phyloP scores from a whole-genome alignment of 345 rosid species.

The Populus euphratica region DNA sequence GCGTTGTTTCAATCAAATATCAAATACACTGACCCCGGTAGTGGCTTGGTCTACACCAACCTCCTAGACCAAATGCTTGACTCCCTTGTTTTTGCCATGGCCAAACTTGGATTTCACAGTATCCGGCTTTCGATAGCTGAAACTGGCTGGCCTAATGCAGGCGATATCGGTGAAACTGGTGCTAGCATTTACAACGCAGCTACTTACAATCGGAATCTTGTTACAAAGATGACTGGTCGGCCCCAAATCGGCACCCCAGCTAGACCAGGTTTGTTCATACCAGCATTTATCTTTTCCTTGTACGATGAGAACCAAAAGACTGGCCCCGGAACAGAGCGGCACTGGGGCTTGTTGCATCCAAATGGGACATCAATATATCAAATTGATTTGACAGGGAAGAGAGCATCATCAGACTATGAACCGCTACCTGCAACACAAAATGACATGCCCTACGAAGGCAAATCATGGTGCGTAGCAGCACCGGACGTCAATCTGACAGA shows the following conservation, averaged over 20 bases:
- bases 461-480: conserved; percentile 62
- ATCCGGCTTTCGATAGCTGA: conserved; percentile 56
- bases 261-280: conserved; percentile 50
- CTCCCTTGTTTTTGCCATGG: conserved; percentile 52
- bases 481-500: conserved; percentile 35
- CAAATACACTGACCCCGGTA: conserved; percentile 52
- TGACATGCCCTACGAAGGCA: conserved; percentile 49
- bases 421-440: conserved; percentile 46
- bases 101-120: conserved; percentile 50
- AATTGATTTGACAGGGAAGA: conserved; percentile 52
- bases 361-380: conserved; percentile 48
- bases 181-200: conserved; percentile 71
- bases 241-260: conserved; percentile 71
- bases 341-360: conserved; percentile 60
- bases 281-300: conserved; percentile 60
- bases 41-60: conserved; percentile 52
- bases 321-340: conserved; percentile 76
- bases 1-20: conserved; percentile 46
- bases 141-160: conserved; percentile 82
- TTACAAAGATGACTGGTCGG: conserved; percentile 40
- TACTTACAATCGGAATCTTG: conserved; percentile 64
- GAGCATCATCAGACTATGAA: conserved; percentile 17
- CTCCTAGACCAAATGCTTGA: conserved; percentile 84
- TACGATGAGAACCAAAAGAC: conserved; percentile 62
- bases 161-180: conserved; percentile 65